Base-by-base conservation (phyloP, 1,284 basidiomycete genomes). In the Tylopilus orsonianus region DNA sequence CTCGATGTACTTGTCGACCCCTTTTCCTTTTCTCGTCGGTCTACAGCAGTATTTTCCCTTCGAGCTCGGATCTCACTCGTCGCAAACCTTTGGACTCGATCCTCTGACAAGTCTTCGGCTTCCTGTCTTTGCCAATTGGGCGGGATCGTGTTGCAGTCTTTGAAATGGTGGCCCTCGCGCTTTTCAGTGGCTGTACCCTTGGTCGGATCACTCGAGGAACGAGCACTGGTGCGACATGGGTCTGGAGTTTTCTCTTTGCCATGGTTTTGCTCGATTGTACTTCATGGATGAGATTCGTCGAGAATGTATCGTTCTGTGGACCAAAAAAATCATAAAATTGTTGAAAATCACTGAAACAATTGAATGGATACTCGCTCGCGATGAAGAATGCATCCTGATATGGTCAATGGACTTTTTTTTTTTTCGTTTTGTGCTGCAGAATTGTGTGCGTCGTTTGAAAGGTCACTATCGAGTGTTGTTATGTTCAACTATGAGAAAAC, bases 1-100 rank as follows among this genome's bases (percentile, higher is more conserved):
- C 33, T 2, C 5, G 40, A 36, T 41, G 41, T 12, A 23, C 13
- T 27, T 20, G 37, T 51, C 8, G 33, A 43, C 37, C 52, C 33
- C 29, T 9, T 10, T 16, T 32, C n/a, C 24, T 20, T n/a, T 30
- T 41, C 27, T 29, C 26, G 6, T 19, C 20, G 36, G 35, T 20
- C 18, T 8, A n/a, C 7, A 20, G 49, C 29, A 50, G 47, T 10
- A 30, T 26, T 46, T 39, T 13, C 5, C 32, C 16, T 1, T 13
- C 27, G 14, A 36, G 30, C 34, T 38, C 23, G 16, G 19, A 16
- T 49, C 16, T 19, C 26, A 10, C 26, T 27, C 19, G 33, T 36
- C 38, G 26, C 27, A 5, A 4, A 19, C 16, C 16, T 14, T 24
- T 12, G 18, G 14, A 22, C 27, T 30, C 48, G 12, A 38, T 8